Base-by-base conservation (phyloP, 2,329 filamentous ascomycete species). In the Cladosporium sp. region DNA sequence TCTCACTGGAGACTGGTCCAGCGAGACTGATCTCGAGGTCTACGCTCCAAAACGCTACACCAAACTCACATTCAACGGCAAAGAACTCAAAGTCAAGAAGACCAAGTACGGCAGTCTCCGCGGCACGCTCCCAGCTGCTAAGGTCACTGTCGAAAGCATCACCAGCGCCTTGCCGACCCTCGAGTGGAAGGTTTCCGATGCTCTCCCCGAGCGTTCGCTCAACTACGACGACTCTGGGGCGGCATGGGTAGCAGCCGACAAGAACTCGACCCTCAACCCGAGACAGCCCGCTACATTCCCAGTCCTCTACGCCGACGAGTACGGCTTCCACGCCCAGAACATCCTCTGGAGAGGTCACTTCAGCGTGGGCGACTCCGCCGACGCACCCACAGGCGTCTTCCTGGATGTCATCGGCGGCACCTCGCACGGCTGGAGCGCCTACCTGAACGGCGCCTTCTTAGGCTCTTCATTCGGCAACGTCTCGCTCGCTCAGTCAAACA, bases 381-480 rank as follows among this genome's bases (percentile, higher is more conserved):
- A 7, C 0, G 38, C 61, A 21, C 51, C 61, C 6, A 82, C 78
- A 0, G 80, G 78, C 1, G 78, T 85, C 4, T 82, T 80, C 68
- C 79, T 88, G 18, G 80, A 85, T 66, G 73, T 86, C 44, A 82
- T 82, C 15, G 86, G 85, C 26, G 86, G 86, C 28, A 76, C 78
- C 32, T 85, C 85, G 2, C 86, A 86, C 66, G 86, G 86, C 18
- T 88, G 82, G 76, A 85, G 81, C 3, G 85, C 82, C 26, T 88
- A 83, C 81, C 75, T 88, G 0, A 88, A 89, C 74, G 83, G 83
- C 10, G 72, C 81, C 6, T 85, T 85, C 73, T 74, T 88, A 7
- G 85, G 85, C 24, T 87, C 86, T 0, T 84, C 80, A 74, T 78
- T 86, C 5, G 87, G 87, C 0, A 78, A 80, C 60, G 81, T 81